Base-by-base conservation (phyloP, 495 filamentous ascomycete genomes). In the Hypoxylon trugodes region DNA sequence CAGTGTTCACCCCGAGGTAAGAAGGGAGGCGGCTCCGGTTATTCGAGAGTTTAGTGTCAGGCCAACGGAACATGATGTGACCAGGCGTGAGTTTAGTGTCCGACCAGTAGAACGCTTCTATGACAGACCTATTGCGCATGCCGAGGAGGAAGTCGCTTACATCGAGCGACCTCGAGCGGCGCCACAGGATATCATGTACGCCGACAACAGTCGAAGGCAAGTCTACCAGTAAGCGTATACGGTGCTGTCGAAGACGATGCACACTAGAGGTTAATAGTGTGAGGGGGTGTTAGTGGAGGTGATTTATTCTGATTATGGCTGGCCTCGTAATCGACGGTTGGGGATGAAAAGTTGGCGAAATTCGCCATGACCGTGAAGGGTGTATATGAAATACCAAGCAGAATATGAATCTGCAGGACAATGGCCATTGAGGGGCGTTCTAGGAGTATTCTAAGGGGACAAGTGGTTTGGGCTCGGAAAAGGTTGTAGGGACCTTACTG, bases 121-220 rank as follows among this genome's bases (percentile, higher is more conserved):
- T 47, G 76, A 75, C 32, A 72, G 69, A 36, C 66, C 64, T 12
- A n/a, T n/a, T n/a, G 69, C 65, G 24, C 72, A 70, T 32, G 49
- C 65, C 41, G 77, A 77, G 28, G 79, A 76, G 9, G 79, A 85
- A 40, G 68, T 80, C 45, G 68, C 76, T n/a, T 82, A 75, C 42
- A 68, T 81, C 53, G 81, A 83, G 28, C 69, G 71, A 8, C 72
- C 75, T 8, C 72, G 71, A 24, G 71, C 71, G 50, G 69, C 69
- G 21, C 55, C 68, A 15, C 76, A 73, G 16, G 74, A 77, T 4
- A 57, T 77, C 16, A 64, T 79, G 4, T 79, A 78, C 48, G 46
- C 69, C 4, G 73, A 76, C 32, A 73, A 72, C 59, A 61, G 61
- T 52, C 59, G 72, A 45, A 74, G 75, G 32, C 76, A 73, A 38